Evolutionary conservation across 371 early-diverging fungal species (phyloP), one percentile per base, ranked within the genome.

Genomic region (Haplosporangium sp.): DNA sequence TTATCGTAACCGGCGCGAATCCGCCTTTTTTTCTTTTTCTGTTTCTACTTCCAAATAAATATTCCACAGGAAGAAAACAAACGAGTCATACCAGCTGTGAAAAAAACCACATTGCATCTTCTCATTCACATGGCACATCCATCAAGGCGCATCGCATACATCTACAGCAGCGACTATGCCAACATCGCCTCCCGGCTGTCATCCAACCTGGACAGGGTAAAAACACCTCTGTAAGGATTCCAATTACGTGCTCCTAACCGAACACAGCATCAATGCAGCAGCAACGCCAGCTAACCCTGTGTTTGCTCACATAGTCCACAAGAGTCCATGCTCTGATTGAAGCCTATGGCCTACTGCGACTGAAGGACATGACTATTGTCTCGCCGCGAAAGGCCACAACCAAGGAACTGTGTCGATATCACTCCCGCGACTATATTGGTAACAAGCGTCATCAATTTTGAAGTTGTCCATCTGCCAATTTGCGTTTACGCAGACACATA

Each of bases 401-500:
- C 61, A 83, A 84, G 23, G 89, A 91, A 53, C 84, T 95, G 10
- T 74, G 82, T 7, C 69, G 81, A 21, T 94, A 89, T 64, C 95
- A 95, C 65, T 84, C 90, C 0, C 79, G 83, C 9, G 94, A 91
- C 58, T 93, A 89, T 60, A 85, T 91, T 13, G 83, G 84, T 74
- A 75, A 16, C 12, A 2, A 55, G 20, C 16, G 11, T 9, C 29
- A 18, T 4, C 12, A 6, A 10, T 38, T 36, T 58, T 18, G 21
- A 20, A 16, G 9, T 40, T 37, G 56, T 51, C 21, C 29, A 18
- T 45, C 2, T 20, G 5, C 20, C 5, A 12, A 23, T 54, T 29
- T 54, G 16, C 16, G 47, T 13, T 9, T 14, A 23, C 12, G 14
- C 18, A 14, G 42, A 50, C 6, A 47, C 21, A 23, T 47, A 20